Base-by-base conservation (phyloP, 2,329 filamentous ascomycete species). In the Spiromastix sp. region DNA sequence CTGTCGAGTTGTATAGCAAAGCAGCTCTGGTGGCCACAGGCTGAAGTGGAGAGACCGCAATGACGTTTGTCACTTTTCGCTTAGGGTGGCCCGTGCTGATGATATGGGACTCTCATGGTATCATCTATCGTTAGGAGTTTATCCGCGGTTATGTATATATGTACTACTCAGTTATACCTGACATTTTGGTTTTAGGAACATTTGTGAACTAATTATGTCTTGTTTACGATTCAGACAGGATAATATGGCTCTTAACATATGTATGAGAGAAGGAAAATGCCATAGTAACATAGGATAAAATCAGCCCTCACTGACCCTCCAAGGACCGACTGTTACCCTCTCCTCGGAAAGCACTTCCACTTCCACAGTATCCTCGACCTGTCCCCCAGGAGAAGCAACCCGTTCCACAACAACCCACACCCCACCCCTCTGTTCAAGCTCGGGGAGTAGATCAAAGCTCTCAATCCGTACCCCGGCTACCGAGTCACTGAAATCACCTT, bases 351-450 rank as follows among this genome's bases (percentile, higher is more conserved):
- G 47, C 12, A 61, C 57, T 39, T 65, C 62, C 3, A 67, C 56
- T 36, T 63, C 54, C 33, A 64, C 50, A 34, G 58, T 54, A 37
- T 64, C 61, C 36, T 61, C 55, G 8, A 62, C 57, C 38, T 64
- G 60, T 70, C 75, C 67, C 4, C 61, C 60, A 29, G 66, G 66
- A 8, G 70, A 72, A n/a, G 77, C 81, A 49, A 89, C 71, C 44
- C 81, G 72, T 59, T 95, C 86, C 27, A 95, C 64, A 4, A 94
- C 79, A 35, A 95, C 65, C 81, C 82, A 93, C 38, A 86, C 56
- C 12, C 78, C 78, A 13, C 72, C 71, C 7, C 59, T 60, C 19
- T 59, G 60, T 38, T 67, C 63, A 43, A 71, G 59, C n/a, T 64
- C 68, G 0, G 84, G 81, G 29, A 77, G 75, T 27, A 94, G 60